These are phyloP conservation scores for Fraxinus pennsylvanica DNA, from an alignment of 257 asterid species.

Conservation along the genomic window DNA sequence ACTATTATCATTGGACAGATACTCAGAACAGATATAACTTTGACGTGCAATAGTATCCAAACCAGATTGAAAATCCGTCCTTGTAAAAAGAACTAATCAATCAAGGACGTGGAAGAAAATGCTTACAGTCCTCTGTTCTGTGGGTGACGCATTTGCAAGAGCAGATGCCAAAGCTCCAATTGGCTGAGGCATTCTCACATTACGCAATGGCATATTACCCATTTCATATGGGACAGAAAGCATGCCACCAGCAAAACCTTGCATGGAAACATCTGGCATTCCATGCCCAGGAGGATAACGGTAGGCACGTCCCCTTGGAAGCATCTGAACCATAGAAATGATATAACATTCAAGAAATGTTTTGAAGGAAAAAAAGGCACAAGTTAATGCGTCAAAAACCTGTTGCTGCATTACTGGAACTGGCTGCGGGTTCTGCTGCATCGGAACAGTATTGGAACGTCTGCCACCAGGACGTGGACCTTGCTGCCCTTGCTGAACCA, in stretches of 20 bases:
- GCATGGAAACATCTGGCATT: slow-evolving; percentile 64
- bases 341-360: background rate
- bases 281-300: slow-evolving; percentile 80
- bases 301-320: slow-evolving; percentile 87
- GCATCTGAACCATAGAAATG: slow-evolving; percentile 48
- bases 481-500: slow-evolving; percentile 90
- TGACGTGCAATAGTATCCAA: too few relatives aligned
- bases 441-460: slow-evolving; percentile 54
- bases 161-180: slow-evolving; percentile 92
- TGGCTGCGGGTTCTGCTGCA: slow-evolving; percentile 85
- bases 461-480: slow-evolving; percentile 96
- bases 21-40: too few relatives aligned
- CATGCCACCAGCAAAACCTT: slow-evolving; percentile 72
- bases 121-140: slow-evolving; percentile 89
- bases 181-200: slow-evolving; percentile 63
- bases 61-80: too few relatives aligned
- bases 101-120: background rate
- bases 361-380: background rate
- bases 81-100: background rate
- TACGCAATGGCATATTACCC: slow-evolving; percentile 82
- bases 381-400: slow-evolving; percentile 31
- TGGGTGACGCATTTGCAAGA: slow-evolving; percentile 85
- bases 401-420: slow-evolving; percentile 83
- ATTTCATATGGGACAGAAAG: slow-evolving; percentile 77
- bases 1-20: background rate